Base-by-base conservation (phyloP, 805 yeast genomes). In the Myxozyma kluyveri region DNA sequence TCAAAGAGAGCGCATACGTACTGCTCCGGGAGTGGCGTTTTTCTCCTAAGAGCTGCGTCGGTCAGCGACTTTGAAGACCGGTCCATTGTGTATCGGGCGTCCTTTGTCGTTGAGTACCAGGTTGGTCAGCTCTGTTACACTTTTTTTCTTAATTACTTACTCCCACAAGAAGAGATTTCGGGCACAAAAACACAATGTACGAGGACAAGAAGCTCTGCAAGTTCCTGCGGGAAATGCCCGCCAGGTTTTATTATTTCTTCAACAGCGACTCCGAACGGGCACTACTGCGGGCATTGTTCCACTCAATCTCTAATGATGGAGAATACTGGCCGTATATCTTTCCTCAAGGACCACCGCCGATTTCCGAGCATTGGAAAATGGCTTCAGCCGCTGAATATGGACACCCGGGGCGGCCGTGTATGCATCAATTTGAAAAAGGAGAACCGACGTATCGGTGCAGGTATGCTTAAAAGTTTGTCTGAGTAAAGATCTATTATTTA, bases 401-500 rank as follows among this genome's bases (percentile, higher is more conserved):
- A 57, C 95, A 87, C 63, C 74, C 78, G 19, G 78, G 81, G 17
- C 72, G 86, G 66, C 84, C 91, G 0, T 88, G 96, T 66, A 84
- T 88, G 1, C 72, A 83, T 19, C 81, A 82, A 46, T 84, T 88
- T 61, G 73, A 78, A 42, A 78, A 81, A 44, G 95, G 96, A 4
- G 95, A 87, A 64, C 89, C 93, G 0, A 83, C 88, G 2, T 85
- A 85, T 64, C 73, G 89, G 38, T 88, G 96, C 64, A 56, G 66
- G 67, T 63, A 58, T 45, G 66, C 18, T 31, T 10, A 9, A n/a
- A 12, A 9, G 23, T 31, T 31, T 14, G 14, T 31, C 35, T 31
- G 14, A 10, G 14, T 14, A 31, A 14, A 31, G 10, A 31, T 31
- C 14, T 31, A 10, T 31, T 31, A 12, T 29, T 19, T 7, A 35